Percentiles rank a stretch among this genome's conserved stretches.
phyloP scores from a whole-genome alignment of 2,329 filamentous ascomycete genomes.

The Dactylellina parvicollis region DNA sequence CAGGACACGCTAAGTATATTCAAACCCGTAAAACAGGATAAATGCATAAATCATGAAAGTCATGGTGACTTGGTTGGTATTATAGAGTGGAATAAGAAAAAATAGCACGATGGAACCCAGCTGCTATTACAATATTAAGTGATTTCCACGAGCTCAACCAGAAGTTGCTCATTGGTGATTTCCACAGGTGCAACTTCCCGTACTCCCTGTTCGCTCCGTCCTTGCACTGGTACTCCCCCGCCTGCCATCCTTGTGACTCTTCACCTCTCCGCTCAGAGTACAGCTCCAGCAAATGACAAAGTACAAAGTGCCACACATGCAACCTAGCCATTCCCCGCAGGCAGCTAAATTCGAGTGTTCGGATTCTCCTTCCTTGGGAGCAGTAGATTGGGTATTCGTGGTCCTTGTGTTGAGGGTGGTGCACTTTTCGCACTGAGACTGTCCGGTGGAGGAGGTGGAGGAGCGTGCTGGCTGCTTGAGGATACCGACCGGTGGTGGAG shows the following conservation, averaged over 20 bases:
- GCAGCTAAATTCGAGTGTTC: slow-evolving; percentile 42
- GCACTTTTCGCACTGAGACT: slow-evolving; percentile 31
- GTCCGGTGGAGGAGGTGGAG: slow-evolving; percentile 9
- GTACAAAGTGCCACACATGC: slow-evolving; percentile 41
- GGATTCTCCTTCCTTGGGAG: slow-evolving; percentile 24
- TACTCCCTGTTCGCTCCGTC: slow-evolving; percentile 22
- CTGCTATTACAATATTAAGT: too few species aligned
- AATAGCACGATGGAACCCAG: too few species aligned
- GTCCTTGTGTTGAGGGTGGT: slow-evolving; percentile 38
- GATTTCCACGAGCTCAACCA: not conserved
- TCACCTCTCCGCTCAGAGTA: slow-evolving; percentile 47
- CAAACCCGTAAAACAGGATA: too few species aligned
- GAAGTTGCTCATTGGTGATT: not conserved
- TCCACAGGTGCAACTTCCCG: slow-evolving; percentile 26
- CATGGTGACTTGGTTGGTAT: too few species aligned
- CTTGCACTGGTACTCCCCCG: slow-evolving; percentile 11
- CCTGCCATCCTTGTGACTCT: slow-evolving; percentile 33
- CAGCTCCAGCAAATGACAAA: slow-evolving; percentile 53
- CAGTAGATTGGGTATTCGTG: not conserved
- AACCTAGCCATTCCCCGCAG: slow-evolving; percentile 45
- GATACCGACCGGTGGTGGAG: slow-evolving; percentile 20
- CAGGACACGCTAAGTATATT: too few species aligned
- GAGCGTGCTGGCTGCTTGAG: slow-evolving; percentile 18
- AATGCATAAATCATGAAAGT: too few species aligned
- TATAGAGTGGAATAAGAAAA: too few species aligned